A percentile compares a stretch with the other conserved stretches of the same genome.
phyloP scores from a whole-genome alignment of 371 early-diverging fungal genomes.

The Fennellomyces sp. region DNA sequence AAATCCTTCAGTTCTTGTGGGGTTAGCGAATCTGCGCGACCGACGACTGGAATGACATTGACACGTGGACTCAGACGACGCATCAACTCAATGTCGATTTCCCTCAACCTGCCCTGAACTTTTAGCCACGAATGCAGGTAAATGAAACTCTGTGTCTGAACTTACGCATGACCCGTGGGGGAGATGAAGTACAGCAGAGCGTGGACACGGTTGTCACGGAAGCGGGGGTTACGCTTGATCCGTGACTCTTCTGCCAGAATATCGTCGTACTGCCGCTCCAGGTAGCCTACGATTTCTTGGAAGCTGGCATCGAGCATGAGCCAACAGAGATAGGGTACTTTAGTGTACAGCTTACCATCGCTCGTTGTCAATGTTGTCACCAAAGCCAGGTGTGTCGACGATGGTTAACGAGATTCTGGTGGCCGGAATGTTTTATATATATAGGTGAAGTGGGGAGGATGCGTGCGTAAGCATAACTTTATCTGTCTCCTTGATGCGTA shows the following conservation, averaged over 20 bases:
- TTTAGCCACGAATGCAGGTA: background rate
- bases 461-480: background rate
- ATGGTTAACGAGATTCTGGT: constrained; percentile 75
- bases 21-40: constrained; percentile 79
- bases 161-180: constrained; percentile 94
- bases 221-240: constrained; percentile 95
- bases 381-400: constrained; percentile 98
- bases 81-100: constrained; percentile 98
- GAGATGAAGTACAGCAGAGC: constrained; percentile 96
- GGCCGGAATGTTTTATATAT: background rate
- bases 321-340: too few species aligned
- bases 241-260: constrained; percentile 94
- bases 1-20: constrained; percentile 77
- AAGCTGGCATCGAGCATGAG: constrained; percentile 56
- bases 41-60: constrained; percentile 94
- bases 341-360: too few species aligned
- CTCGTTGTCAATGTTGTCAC: constrained; percentile 90
- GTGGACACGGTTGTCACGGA: constrained; percentile 97
- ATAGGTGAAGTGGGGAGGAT: background rate
- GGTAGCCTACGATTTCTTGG: constrained; percentile 88
- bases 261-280: constrained; percentile 95
- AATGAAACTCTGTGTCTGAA: background rate
- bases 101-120: constrained; percentile 71
- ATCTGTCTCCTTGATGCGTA: background rate
- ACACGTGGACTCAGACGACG: constrained; percentile 87